These are phyloP conservation scores for Sporothrix humicola DNA, from an alignment of 2,329 filamentous ascomycete species.

Conservation along the genomic window DNA sequence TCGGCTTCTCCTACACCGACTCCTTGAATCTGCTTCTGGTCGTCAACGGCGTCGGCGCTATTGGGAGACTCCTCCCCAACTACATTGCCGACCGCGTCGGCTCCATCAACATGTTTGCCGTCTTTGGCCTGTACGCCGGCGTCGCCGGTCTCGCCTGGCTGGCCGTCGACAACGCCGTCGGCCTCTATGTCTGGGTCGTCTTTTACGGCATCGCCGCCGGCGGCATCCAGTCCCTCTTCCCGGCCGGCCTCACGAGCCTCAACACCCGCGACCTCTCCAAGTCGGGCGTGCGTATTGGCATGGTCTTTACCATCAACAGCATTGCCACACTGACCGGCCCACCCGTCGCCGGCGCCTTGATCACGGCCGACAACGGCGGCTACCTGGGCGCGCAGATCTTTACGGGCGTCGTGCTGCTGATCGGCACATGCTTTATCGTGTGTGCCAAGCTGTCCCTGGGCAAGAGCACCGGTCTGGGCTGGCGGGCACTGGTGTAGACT, in stretches of 20 bases:
- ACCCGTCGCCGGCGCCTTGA: slow-evolving; percentile 58
- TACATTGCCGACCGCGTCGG: slow-evolving; percentile 64
- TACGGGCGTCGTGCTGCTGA: slow-evolving; percentile 51
- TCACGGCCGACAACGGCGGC: slow-evolving; percentile 49
- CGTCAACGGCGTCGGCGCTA: slow-evolving; percentile 66
- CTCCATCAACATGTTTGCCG: slow-evolving; percentile 65
- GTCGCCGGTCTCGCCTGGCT: slow-evolving; percentile 63
- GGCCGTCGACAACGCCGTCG: slow-evolving; percentile 54
- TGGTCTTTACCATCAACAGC: slow-evolving; percentile 62
- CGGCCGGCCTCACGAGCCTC: slow-evolving; percentile 63
- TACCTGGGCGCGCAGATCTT: slow-evolving; percentile 59
- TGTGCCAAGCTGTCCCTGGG: slow-evolving; percentile 50
- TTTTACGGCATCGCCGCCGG: slow-evolving; percentile 70
- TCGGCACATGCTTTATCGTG: slow-evolving; percentile 50
- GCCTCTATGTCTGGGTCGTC: slow-evolving; percentile 66
- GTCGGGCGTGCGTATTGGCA: slow-evolving; percentile 62
- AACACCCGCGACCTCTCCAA: slow-evolving; percentile 56
- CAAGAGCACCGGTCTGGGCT: slow-evolving; percentile 47
- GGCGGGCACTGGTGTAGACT: slow-evolving; percentile 47
- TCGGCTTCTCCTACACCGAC: slow-evolving; percentile 53
- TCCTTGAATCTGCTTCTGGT: slow-evolving; percentile 68
- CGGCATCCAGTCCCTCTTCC: slow-evolving; percentile 70
- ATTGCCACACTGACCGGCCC: slow-evolving; percentile 60
- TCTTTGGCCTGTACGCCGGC: slow-evolving; percentile 51
- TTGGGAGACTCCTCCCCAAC: slow-evolving; percentile 64